Evolutionary conservation across 2,329 filamentous ascomycete genomes (phyloP), one percentile per base, ranked within the genome.

Genomic region (Arthrinium puccinioides): DNA sequence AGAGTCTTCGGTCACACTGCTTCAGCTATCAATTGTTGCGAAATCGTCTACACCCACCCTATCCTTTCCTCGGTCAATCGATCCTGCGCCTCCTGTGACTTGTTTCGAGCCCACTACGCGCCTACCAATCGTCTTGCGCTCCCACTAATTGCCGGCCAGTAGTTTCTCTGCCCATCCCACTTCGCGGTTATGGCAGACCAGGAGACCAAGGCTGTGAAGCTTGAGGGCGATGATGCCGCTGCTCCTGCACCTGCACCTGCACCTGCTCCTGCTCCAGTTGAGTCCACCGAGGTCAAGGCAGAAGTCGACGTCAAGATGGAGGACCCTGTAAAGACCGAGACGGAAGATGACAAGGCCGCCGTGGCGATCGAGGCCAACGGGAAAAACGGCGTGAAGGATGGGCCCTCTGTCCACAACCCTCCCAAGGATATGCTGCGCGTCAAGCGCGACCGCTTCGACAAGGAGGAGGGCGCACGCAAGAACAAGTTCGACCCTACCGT

Each of bases 401-500:
- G 23, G 21, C 26, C 33, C 16, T 36, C 39, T 9, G 47, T 45
- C 28, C 38, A 40, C 19, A 42, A 44, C 29, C 46, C 47, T 14
- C 51, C 54, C n/a, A 35, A 47, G 39, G 48, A 48, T 13, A 62
- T 71, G 39, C 58, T 71, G 40, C 69, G 47, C 66, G 64, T 72
- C 60, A 38, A 67, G 58, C 23, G 59, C 44, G 53, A 56, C 46
- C 56, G 19, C 15, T 10, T 11, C 33, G 59, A 39, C 55, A 67
- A 42, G 45, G 51, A 63, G 23, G 57, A 66, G 47, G 55, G 53
- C 42, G 51, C 58, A 47, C 76, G 77, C 49, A 82, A 83, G 49
- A 70, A 71, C 60, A 87, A 85, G 61, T 86, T 82, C 40, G 81
- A 88, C 52, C 73, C 85, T 34, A 79, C 78, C 33, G 60, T 69